Base-by-base conservation (phyloP, 495 filamentous ascomycete species). In the Annulohypoxylon nitens region DNA sequence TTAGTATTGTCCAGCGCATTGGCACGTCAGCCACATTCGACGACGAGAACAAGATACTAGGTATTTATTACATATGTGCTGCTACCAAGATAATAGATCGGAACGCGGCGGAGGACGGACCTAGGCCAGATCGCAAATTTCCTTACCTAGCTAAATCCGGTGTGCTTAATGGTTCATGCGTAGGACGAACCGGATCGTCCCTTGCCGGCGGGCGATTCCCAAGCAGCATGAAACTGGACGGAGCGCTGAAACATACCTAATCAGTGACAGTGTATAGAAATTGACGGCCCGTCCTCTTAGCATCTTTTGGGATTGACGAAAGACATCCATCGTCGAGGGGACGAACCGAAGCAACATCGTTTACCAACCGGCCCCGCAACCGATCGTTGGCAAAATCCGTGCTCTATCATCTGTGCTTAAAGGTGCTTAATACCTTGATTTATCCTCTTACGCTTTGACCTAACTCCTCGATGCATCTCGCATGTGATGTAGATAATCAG, bases 41-140 rank as follows among this genome's bases (percentile, higher is more conserved):
- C 33, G 14, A 37, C 23, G 53, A 65, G 11, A 58, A 41, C 25
- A 43, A 30, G 30, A 30, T 61, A 30, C 23, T 7, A 25, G 47
- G 36, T 18, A 57, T 16, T 18, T 14, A 34, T 41, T 37, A 37
- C 33, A 37, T 58, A n/a, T 37, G n/a, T n/a, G 33, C 30, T 36
- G 33, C 33, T 20, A 33, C 26, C 8, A 34, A 26, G 53, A 64
- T 5, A 59, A 50, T 41, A 84, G 84, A 26, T 68, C 83, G 51
- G 89, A 91, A 69, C 77, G 89, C 9, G 88, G 90, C 4, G 3
- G 91, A 85, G 78, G 83, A 83, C 14, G 85, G 86, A 82, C 90
- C 86, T 61, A 20, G 23, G 82, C 86, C 67, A 86, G 84, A 59
- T 81, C 92, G 14, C 76, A 90, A 18, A 43, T 6, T 30, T 30